Base-by-base conservation (phyloP, 2,329 filamentous ascomycete species). In the Monosporascus sp. region DNA sequence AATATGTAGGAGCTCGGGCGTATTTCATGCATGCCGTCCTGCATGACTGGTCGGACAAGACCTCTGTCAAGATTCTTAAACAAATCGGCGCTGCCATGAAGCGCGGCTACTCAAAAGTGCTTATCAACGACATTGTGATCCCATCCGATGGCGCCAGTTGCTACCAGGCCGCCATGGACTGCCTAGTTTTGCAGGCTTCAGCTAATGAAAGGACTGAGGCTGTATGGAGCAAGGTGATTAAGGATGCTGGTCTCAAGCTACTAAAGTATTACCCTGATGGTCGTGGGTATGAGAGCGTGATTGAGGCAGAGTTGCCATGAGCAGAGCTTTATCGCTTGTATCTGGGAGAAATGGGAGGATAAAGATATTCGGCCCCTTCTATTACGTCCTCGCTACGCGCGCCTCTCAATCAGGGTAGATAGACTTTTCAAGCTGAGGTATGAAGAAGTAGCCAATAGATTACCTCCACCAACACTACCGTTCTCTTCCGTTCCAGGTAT, bases 61-160 rank as follows among this genome's bases (percentile, higher is more conserved):
- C 66, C 18, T 65, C 65, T 0, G 20, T 55, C 5, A 42, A 56
- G 17, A 73, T 74, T 31, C 53, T 75, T 9, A 54, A 56, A 20
- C 61, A 71, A 14, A 53, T 69, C 6, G 57, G 51, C 9, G 60
- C 59, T 15, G 63, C 61, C 17, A 67, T 73, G 64, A 62, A 56
- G 31, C 60, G 53, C 47, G 63, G 69, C 47, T 68, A 73, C 54
- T 73, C 70, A 7, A 71, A 72, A 50, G 42, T 78, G 5, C 57
- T 79, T 17, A 66, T 79, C 38, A 70, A 72, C 36, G 74, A 77
- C 44, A 68, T 69, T 49, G 61, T 73, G 1, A 60, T 77, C 17
- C 70, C 71, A 3, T 66, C 70, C 8, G 64, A 54, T 1, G 65
- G 64, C 1, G 65, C 72, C 7, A 66, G 62, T 18, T 22, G 50